Evolutionary conservation across 805 yeast genomes (phyloP).

Genomic region (Candida railenensis): DNA sequence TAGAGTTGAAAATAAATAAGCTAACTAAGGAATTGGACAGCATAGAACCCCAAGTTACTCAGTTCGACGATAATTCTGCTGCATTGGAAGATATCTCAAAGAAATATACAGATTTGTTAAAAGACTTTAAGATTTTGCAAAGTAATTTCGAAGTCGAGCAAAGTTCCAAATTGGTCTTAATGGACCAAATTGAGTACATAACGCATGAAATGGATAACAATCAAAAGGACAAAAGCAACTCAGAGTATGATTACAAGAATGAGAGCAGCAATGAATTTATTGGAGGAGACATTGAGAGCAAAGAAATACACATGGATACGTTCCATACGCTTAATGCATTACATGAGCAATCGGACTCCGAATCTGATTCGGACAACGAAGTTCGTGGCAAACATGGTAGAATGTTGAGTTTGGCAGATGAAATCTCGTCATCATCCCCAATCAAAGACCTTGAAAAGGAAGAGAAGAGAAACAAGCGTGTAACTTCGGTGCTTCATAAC

Average conservation of each 20-base stretch:
- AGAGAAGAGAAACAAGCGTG: not conserved
- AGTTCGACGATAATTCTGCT: constrained; percentile 5
- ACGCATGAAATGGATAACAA: constrained; percentile 32
- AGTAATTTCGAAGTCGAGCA: constrained; percentile 53
- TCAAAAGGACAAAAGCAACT: not conserved
- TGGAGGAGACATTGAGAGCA: too few species aligned
- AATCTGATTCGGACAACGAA: constrained; percentile 12
- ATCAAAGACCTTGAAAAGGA: constrained; percentile 14
- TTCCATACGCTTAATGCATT: constrained; percentile 9
- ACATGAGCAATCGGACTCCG: constrained; percentile 13
- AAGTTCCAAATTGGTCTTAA: constrained; percentile 49
- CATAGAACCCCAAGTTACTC: constrained; percentile 5
- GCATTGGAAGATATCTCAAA: constrained; percentile 16
- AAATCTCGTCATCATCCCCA: constrained; percentile 27
- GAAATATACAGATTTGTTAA: constrained; percentile 28
- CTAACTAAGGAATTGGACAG: constrained; percentile 17
- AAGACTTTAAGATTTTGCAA: constrained; percentile 40
- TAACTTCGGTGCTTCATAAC: constrained; percentile 5
- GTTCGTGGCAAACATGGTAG: constrained; percentile 6
- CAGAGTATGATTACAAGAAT: not conserved
- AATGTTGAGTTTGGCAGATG: constrained; percentile 22
- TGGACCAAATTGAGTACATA: constrained; percentile 53
- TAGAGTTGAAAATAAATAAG: constrained; percentile 24
- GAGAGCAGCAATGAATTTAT: not conserved
- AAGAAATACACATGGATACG: constrained; percentile 5